Percentiles rank a stretch among this genome's conserved stretches.
Evolutionary conservation across 2,329 filamentous ascomycete species (phyloP).

Genomic region (Ophiostoma sp.): DNA sequence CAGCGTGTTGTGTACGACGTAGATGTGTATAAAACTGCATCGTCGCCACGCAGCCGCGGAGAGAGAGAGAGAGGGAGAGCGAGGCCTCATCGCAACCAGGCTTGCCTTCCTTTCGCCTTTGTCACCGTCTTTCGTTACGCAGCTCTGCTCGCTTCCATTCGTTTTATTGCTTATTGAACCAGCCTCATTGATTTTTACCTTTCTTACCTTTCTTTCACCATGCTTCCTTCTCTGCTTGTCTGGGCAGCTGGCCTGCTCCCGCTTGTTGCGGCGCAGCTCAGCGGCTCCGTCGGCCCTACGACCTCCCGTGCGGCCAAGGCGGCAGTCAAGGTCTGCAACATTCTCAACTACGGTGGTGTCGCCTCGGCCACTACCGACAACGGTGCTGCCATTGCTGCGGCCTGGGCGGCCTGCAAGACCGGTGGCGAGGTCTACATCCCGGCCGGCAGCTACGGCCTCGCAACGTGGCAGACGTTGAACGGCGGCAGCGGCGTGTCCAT

Average conservation of each 20-base stretch:
- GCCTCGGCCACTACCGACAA: not conserved
- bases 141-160: slow-evolving; percentile 6
- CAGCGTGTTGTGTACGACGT: not conserved
- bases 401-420: not conserved
- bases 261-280: slow-evolving; percentile 2
- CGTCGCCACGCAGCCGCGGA: not conserved
- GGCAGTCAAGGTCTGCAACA: slow-evolving; percentile 6
- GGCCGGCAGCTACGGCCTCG: not conserved
- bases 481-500: not conserved
- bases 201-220: not conserved
- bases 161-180: not conserved
- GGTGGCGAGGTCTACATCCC: slow-evolving; percentile 3
- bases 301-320: slow-evolving; percentile 16
- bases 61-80: not conserved
- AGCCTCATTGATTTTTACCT: not conserved
- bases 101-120: not conserved
- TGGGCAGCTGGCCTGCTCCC: slow-evolving; percentile 8
- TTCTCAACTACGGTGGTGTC: slow-evolving; percentile 11
- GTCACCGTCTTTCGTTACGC: not conserved
- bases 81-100: not conserved
- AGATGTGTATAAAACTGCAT: slow-evolving; percentile 7
- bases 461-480: slow-evolving; percentile 1
- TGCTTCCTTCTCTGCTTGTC: not conserved
- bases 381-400: not conserved
- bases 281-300: not conserved